Conservation (phyloP, 192 early-diverging fungal species). For the Coemansia sp. region DNA sequence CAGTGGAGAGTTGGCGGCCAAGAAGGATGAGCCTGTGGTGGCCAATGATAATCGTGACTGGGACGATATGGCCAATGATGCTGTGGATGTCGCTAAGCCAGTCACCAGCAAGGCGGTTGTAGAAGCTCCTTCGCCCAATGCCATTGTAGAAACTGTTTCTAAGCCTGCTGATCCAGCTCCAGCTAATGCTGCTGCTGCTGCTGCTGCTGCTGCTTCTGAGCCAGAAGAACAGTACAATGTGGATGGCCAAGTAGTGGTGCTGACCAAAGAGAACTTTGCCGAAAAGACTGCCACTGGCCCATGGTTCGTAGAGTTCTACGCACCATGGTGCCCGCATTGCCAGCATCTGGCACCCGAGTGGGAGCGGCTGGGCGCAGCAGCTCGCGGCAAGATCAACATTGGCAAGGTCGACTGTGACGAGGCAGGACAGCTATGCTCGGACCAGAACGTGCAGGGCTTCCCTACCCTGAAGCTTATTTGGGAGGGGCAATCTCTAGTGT, state of each 20-base stretch:
- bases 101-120: conserved; percentile 3
- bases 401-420: conserved; percentile 83
- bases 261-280: conserved; percentile 58
- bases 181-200: background rate
- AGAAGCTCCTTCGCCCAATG: background rate
- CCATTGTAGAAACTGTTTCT: background rate
- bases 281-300: conserved; percentile 57
- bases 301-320: conserved; percentile 89
- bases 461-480: conserved; percentile 79
- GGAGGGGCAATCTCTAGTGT: conserved; percentile 39
- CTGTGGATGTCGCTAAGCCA: conserved; percentile 9
- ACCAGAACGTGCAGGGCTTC: conserved; percentile 74
- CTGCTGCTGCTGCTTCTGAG: background rate
- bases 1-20: conserved; percentile 28
- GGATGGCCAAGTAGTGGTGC: conserved; percentile 57
- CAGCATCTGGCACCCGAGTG: conserved; percentile 79
- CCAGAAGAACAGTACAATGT: conserved; percentile 43
- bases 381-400: conserved; percentile 73
- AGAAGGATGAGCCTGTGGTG: conserved; percentile 27
- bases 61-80: conserved; percentile 22
- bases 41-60: conserved; percentile 47
- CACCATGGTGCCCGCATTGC: conserved; percentile 90
- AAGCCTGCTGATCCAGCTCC: background rate
- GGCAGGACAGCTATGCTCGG: conserved; percentile 58
- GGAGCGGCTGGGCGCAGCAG: conserved; percentile 60